These are phyloP conservation scores for Rosa hybrid DNA, from an alignment of 331 rosid species.

Conservation along the genomic window DNA sequence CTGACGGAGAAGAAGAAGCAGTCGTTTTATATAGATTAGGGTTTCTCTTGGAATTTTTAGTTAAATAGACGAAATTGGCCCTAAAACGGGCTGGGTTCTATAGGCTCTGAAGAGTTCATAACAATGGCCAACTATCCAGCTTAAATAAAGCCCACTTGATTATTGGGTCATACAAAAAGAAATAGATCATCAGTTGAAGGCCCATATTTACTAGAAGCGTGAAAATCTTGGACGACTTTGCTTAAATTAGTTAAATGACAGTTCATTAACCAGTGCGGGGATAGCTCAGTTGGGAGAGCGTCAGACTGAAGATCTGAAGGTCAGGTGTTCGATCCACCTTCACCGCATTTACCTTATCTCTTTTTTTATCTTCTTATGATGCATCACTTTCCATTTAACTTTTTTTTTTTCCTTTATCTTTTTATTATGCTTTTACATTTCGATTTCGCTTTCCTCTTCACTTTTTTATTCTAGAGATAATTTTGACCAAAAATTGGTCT, in stretches of 20 bases:
- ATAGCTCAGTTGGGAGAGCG: slow-evolving; percentile 38
- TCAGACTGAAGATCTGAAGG: slow-evolving; percentile 42
- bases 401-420: no score
- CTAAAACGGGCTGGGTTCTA: not conserved
- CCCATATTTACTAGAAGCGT: no score
- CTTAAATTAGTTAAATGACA: no score
- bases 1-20: not conserved
- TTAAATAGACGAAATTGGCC: not conserved
- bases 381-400: no score
- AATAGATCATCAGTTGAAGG: no score
- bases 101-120: not conserved
- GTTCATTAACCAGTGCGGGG: not conserved
- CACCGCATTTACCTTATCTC: slow-evolving; percentile 40
- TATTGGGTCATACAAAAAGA: not conserved
- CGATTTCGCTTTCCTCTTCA: no score
- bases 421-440: no score
- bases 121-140: not conserved
- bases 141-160: not conserved
- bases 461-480: no score
- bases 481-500: no score
- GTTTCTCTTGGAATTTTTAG: not conserved
- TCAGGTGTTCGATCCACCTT: slow-evolving; percentile 89
- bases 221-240: no score
- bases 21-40: slow-evolving; percentile 15
- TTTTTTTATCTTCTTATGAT: not conserved